Base-by-base conservation (phyloP, 768 basidiomycete species). In the Mycena epipterygia region DNA sequence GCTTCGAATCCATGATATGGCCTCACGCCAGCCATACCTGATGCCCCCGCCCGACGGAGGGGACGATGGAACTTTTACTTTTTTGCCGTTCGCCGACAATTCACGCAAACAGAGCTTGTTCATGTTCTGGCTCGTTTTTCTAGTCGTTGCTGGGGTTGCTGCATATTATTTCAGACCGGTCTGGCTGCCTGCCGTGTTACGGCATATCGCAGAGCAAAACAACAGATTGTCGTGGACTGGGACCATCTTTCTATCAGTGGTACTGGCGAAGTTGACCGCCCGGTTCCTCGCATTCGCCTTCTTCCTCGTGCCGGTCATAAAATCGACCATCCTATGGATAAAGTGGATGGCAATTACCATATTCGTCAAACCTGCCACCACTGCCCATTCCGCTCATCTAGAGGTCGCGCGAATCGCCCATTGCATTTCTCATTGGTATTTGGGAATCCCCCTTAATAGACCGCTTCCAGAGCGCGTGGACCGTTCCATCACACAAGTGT, bases 101-200 rank as follows among this genome's bases (percentile, higher is more conserved):
- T 60, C 72, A 21, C 44, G 60, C 44, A 70, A 63, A 48, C 72
- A 73, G 42, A 70, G 68, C 39, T 48, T 73, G 13, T 70, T 70
- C 35, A 44, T 73, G 19, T 73, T 70, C 56, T 70, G 59, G 72
- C 56, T 73, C 37, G 33, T 67, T 8, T 25, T 70, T 32, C 41
- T 70, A n/a, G 27, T 70, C 30, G 13, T 64, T 48, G 53, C 53
- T 14, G 59, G 25, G 7, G 49, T 29, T 5, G 27, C 62, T 12
- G 59, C 48, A 7, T 70, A 70, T 23, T 27, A 46, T 27, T 51
- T 73, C 49, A 44, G 64, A 5, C 46, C 61, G n/a, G 19, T 60
- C 23, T 73, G 72, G 72, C 1, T 52, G 29, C 39, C 21, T 30
- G 42, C 49, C 21, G 52, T 67, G 3, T 55, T 59, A 5, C n/a